Conservation (phyloP, 371 early-diverging fungal species). For the Mucor plumbeus region DNA sequence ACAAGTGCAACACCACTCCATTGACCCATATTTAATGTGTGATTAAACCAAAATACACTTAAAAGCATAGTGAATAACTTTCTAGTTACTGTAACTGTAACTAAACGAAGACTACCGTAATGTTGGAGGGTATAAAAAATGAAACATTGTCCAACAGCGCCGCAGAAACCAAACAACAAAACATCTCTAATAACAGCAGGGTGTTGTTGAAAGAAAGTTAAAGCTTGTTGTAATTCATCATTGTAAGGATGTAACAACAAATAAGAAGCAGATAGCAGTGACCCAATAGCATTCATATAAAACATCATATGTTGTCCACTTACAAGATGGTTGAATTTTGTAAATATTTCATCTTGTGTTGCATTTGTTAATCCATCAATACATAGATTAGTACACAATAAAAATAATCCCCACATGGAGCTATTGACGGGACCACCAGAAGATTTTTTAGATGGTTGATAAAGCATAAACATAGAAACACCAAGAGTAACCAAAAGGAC, state of each 20-base stretch:
- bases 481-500: constrained; percentile 88
- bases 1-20: constrained; percentile 90
- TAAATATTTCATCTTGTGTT: constrained; percentile 96
- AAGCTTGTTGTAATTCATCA: constrained; percentile 79
- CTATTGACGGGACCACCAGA: constrained; percentile 50
- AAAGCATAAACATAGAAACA: constrained; percentile 93
- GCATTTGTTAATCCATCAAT: constrained; percentile 97
- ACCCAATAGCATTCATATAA: constrained; percentile 90
- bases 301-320: constrained; percentile 97
- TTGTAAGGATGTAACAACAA: constrained; percentile 72
- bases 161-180: constrained; percentile 86
- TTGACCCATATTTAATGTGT: constrained; percentile 77
- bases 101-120: constrained; percentile 91
- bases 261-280: constrained; percentile 71
- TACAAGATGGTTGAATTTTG: constrained; percentile 64
- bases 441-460: constrained; percentile 61
- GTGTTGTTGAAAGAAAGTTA: constrained; percentile 76
- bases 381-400: constrained; percentile 84
- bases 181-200: constrained; percentile 87
- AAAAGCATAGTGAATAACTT: constrained; percentile 96
- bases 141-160: constrained; percentile 97
- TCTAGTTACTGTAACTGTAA: constrained; percentile 95
- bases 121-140: constrained; percentile 94
- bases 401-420: constrained; percentile 79
- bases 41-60: constrained; percentile 89